Evolutionary conservation across 2,329 filamentous ascomycete genomes (phyloP), one percentile per base, ranked within the genome.

Genomic region (Parascedosporium putredinis): DNA sequence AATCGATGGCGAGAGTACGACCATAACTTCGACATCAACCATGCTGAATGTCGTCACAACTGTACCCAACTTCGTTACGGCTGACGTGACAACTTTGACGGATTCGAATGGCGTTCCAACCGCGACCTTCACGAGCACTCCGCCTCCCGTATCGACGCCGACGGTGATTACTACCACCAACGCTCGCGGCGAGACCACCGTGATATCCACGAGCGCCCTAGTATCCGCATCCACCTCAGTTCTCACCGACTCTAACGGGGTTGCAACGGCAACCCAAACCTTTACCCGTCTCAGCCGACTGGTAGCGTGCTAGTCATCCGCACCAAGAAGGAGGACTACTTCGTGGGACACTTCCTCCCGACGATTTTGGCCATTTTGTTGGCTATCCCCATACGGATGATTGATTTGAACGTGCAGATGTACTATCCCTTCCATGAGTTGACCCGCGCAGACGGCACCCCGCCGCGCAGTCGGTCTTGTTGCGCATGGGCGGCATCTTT

Each of bases 381-480:
- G 3, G 61, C 63, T 7, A 64, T 71, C 44, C 63, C 64, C 0
- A 61, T 71, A 29, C 63, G 68, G 2, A 61, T 69, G 18, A 54
- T 72, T 47, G 66, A 70, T 52, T 58, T 63, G 46, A 64, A 66
- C 48, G 67, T 62, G 0, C 67, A 68, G 47, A 61, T 67, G 9
- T 69, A 67, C 40, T 67, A 69, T 51, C 71, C 70, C 1, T 73
- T 73, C 54, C 65, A 68, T 46, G 64, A 66, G 1, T 58, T 77
- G 2, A 59, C 65, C 4, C 59, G 57, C 9, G 53, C 59, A 0
- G 56, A 58, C 1, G 72, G 71, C 4, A 67, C 67, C 0, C 47
- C 56, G 0, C 71, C 71, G 0, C 53, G 56, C 62, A 72, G 25
- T 71, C 71, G 0, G 55, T 74, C 12, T 67, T 64, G 6, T 59